phyloP scores from a whole-genome alignment of 495 filamentous ascomycete species.

The Penicillium paxilli region DNA sequence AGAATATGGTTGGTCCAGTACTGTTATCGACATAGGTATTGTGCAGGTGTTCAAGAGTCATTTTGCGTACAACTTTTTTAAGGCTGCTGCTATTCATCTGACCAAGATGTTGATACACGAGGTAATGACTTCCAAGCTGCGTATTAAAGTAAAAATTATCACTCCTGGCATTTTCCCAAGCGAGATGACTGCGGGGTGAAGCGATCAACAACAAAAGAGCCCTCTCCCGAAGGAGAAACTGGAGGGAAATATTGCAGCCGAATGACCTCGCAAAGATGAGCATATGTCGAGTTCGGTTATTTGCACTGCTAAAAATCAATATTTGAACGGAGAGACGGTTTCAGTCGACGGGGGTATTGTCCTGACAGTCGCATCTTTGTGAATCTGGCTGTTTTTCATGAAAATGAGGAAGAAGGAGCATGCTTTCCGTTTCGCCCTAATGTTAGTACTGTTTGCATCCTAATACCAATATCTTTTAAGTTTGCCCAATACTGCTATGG shows the following conservation, averaged over 20 bases:
- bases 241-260: neutral
- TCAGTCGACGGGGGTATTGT: neutral
- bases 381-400: neutral
- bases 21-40: constrained; percentile 52
- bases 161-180: too few relatives aligned
- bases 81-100: constrained; percentile 26
- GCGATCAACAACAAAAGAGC: neutral
- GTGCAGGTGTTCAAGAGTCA: constrained; percentile 37
- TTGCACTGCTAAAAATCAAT: neutral
- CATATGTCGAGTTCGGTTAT: neutral
- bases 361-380: neutral
- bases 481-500: too few relatives aligned
- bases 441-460: too few relatives aligned
- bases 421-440: too few relatives aligned
- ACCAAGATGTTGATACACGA: neutral
- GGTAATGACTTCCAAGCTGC: neutral
- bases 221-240: neutral
- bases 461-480: too few relatives aligned
- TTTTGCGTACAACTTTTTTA: constrained; percentile 42
- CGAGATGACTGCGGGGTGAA: too few relatives aligned
- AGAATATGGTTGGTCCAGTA: constrained; percentile 36
- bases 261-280: neutral
- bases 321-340: neutral
- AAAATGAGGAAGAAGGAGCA: neutral
- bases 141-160: too few relatives aligned